phyloP scores from a whole-genome alignment of 2,329 filamentous ascomycete genomes.

The Venturiaceae sp. region DNA sequence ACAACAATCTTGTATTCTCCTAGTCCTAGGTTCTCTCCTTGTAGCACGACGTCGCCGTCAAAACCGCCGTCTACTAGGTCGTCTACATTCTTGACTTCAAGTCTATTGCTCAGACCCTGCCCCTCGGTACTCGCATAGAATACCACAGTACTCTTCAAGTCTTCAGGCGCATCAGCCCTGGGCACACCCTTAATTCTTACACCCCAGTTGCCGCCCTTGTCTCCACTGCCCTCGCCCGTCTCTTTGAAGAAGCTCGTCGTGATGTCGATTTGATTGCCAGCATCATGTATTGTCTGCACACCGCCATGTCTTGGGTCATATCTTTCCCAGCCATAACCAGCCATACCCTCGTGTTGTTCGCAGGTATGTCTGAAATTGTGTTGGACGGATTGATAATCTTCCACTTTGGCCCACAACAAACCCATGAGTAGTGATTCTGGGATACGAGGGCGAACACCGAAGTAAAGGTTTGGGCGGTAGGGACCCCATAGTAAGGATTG shows the following conservation, averaged over 20 bases:
- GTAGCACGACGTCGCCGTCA: constrained; percentile 53
- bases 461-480: constrained; percentile 83
- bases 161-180: constrained; percentile 51
- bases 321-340: constrained; percentile 92
- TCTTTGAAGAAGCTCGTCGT: constrained; percentile 91
- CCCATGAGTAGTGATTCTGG: constrained; percentile 68
- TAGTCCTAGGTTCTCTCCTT: constrained; percentile 58
- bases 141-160: constrained; percentile 65
- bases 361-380: constrained; percentile 80
- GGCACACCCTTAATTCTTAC: constrained; percentile 73
- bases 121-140: constrained; percentile 78
- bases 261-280: constrained; percentile 74
- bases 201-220: constrained; percentile 84
- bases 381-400: constrained; percentile 62
- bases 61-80: constrained; percentile 38
- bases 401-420: constrained; percentile 75
- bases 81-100: constrained; percentile 43
- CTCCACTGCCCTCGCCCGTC: constrained; percentile 32
- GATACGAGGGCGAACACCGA: constrained; percentile 68
- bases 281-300: constrained; percentile 78
- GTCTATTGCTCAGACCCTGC: constrained; percentile 33
- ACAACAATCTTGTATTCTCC: constrained; percentile 72
- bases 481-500: constrained; percentile 84
- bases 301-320: constrained; percentile 84
- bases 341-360: constrained; percentile 86